Percentiles rank a stretch among this genome's conserved stretches.
phyloP scores from a whole-genome alignment of 768 basidiomycete species.

The Rhodocollybia butyracea region DNA sequence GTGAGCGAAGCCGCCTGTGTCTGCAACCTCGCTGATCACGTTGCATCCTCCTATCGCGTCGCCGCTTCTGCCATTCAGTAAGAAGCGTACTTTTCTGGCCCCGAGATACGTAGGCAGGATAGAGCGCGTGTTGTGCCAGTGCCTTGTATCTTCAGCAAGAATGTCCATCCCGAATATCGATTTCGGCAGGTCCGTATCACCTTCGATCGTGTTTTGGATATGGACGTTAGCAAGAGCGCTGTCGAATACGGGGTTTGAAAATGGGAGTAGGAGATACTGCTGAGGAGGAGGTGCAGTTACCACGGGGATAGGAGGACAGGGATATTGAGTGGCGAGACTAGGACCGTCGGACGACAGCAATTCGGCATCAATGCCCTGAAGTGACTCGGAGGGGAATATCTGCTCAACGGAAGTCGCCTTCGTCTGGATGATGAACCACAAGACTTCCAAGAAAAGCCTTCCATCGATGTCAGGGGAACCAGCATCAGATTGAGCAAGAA shows the following conservation, averaged over 20 bases:
- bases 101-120: constrained; percentile 55
- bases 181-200: constrained; percentile 19
- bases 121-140: constrained; percentile 56
- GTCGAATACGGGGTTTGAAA: constrained; percentile 37
- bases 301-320: background rate
- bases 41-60: constrained; percentile 44
- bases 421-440: background rate
- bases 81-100: constrained; percentile 33
- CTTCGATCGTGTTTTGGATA: constrained; percentile 11
- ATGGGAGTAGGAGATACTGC: constrained; percentile 28
- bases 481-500: background rate
- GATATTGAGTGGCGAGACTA: background rate
- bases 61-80: constrained; percentile 33
- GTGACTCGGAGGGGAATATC: background rate
- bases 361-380: background rate
- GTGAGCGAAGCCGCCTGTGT: constrained; percentile 60
- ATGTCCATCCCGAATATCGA: constrained; percentile 34
- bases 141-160: constrained; percentile 46
- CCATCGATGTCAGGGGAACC: background rate
- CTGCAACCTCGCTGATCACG: constrained; percentile 55
- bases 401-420: background rate
- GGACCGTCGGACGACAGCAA: background rate
- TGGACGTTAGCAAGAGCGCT: constrained; percentile 34
- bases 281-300: background rate
- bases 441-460: background rate